These are phyloP conservation scores for Aspergillus terreus DNA, from an alignment of 2,329 filamentous ascomycete genomes.

Conservation along the genomic window DNA sequence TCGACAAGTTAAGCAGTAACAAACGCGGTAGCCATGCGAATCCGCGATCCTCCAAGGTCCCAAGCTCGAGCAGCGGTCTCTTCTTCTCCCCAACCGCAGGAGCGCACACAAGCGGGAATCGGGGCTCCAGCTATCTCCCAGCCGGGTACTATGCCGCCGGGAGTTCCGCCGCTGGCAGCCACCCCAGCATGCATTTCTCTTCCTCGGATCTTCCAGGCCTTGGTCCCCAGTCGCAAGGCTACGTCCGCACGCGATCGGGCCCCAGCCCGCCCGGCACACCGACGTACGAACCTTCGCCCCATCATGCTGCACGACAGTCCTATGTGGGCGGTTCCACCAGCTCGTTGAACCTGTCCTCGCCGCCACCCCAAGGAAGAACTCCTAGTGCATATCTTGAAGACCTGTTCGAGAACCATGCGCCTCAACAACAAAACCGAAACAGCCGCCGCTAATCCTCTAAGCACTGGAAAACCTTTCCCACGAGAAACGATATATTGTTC, in stretches of 20 bases:
- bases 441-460: slow-evolving; percentile 3
- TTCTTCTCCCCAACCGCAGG: slow-evolving; percentile 92
- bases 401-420: slow-evolving; percentile 69
- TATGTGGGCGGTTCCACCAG: slow-evolving; percentile 47
- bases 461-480: background rate
- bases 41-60: slow-evolving; percentile 22
- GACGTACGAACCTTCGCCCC: slow-evolving; percentile 39
- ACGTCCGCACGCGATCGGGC: slow-evolving; percentile 46
- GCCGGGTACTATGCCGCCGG: slow-evolving; percentile 86
- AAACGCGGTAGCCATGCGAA: slow-evolving; percentile 36
- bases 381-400: slow-evolving; percentile 91
- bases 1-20: slow-evolving; percentile 47
- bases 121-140: slow-evolving; percentile 76
- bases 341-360: slow-evolving; percentile 61
- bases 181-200: slow-evolving; percentile 30
- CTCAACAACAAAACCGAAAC: slow-evolving; percentile 7
- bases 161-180: slow-evolving; percentile 46
- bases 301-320: slow-evolving; percentile 23
- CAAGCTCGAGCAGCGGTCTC: slow-evolving; percentile 65
- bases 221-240: slow-evolving; percentile 56
- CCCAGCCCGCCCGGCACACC: slow-evolving; percentile 66
- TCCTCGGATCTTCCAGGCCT: slow-evolving; percentile 61
- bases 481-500: background rate
- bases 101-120: slow-evolving; percentile 53
- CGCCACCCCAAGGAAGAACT: slow-evolving; percentile 66